Base-by-base conservation (phyloP, 129 eudicot species). In the Smallanthus sonchifolius region DNA sequence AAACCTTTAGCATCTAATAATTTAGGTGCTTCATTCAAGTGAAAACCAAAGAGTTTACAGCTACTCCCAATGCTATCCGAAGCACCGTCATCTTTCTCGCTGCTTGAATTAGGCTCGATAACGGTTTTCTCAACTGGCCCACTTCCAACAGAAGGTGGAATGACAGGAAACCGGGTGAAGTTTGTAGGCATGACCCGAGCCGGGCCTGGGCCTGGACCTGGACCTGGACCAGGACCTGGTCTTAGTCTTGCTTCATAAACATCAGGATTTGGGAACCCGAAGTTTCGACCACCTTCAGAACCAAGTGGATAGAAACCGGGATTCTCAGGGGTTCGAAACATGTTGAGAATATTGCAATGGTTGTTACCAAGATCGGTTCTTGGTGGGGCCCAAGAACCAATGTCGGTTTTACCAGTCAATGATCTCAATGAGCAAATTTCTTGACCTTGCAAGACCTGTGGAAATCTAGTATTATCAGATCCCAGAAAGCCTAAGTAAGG, bases 381-480 rank as follows among this genome's bases (percentile, higher is more conserved):
- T 49, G 83, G 69, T 19, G 68, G 68, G 14, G 72, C 79, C 87
- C 85, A 88, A 60, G 86, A 61, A 51, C 85, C 77, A 16, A 68
- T 64, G 70, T 79, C 79, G 55, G 77, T 38, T 83, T 84, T 91
- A 67, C 84, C 82, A 7, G 85, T 79, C 52, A 81, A 65, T 42
- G 89, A 82, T 77, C 86, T 90, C 85, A 92, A 70, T 2, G 98
- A 83, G 86, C 92, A 92, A 77, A 92, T 90, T 92, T 92, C 98
- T 92, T 92, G 98, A 92, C 98, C 98, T 92, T 92, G 98, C 98
- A 92, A 92, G 98, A 90, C 98, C 98, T 82, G 90, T 73, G 98
- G 95, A 81, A 90, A 84, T 81, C 86, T 71, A 56, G 78, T 43
- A 72, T 71, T 84, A 20, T 83, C 84, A 45, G 96, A 84, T 87